phyloP scores from a whole-genome alignment of 805 yeast genomes.

The Hanseniaspora lachancei region DNA sequence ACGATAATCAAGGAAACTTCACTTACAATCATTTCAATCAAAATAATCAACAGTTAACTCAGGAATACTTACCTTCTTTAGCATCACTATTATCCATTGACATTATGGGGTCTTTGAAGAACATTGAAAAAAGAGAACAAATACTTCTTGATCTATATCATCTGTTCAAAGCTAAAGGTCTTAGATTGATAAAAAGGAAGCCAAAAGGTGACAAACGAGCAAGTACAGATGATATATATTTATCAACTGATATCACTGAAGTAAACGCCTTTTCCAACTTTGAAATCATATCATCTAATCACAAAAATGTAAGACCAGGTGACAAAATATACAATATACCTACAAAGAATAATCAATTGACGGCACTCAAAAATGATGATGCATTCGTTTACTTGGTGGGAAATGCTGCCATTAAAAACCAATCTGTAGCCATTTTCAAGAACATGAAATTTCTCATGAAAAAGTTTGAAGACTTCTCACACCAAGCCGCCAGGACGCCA shows the following conservation, averaged over 20 bases:
- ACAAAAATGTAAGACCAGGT: background rate
- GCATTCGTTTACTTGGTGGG: background rate
- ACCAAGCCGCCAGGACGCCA: background rate
- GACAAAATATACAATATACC: background rate
- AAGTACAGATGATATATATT: background rate
- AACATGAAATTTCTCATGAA: background rate
- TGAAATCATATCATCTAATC: background rate
- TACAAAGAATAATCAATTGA: background rate
- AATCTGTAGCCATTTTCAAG: background rate
- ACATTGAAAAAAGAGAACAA: conserved; percentile 6
- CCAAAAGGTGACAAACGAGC: background rate
- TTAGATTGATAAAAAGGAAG: background rate
- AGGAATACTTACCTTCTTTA: conserved; percentile 29
- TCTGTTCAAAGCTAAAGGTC: background rate
- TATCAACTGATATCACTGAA: background rate
- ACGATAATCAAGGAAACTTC: background rate
- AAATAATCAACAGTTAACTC: conserved; percentile 16
- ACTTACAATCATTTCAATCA: conserved; percentile 10
- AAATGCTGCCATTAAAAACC: background rate
- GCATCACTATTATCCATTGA: conserved; percentile 21
- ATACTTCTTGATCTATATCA: background rate
- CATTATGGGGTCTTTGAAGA: background rate
- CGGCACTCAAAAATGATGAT: background rate
- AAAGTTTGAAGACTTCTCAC: conserved; percentile 7
- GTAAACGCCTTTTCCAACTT: background rate